Conservation (phyloP, 805 yeast genomes). For the Suhomyces sp. region DNA sequence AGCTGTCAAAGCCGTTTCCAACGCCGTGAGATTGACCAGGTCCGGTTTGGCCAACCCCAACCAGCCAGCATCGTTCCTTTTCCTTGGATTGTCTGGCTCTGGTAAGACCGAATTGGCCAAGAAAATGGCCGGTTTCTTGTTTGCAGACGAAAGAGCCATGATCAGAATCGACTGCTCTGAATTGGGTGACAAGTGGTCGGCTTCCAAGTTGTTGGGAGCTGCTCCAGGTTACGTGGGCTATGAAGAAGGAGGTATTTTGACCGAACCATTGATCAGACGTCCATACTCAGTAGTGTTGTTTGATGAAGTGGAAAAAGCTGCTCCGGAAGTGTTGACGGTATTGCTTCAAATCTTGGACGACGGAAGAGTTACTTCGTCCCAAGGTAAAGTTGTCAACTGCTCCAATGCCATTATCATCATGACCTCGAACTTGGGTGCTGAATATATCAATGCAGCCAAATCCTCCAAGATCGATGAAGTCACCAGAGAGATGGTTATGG, state of each 20-base stretch:
- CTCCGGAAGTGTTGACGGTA: constrained; percentile 93
- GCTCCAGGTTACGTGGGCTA: constrained; percentile 95
- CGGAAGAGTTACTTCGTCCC: constrained; percentile 92
- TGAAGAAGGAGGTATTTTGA: constrained; percentile 95
- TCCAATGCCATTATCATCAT: constrained; percentile 89
- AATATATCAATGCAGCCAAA: constrained; percentile 67
- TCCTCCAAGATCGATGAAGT: constrained; percentile 62
- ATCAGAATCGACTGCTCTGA: constrained; percentile 98
- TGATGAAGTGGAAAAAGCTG: constrained; percentile 98
- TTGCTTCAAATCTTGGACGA: constrained; percentile 91
- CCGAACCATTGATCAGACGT: constrained; percentile 84
- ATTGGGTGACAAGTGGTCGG: constrained; percentile 91
- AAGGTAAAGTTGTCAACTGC: constrained; percentile 91
- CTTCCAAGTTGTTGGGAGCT: constrained; percentile 91
- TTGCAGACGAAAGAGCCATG: constrained; percentile 95
- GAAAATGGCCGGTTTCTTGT: constrained; percentile 92
- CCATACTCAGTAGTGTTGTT: constrained; percentile 96
- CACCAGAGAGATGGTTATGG: constrained; percentile 78
- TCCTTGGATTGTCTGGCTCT: constrained; percentile 93
- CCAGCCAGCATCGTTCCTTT: constrained; percentile 93
- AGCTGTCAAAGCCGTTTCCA: constrained; percentile 94
- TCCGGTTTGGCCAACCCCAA: constrained; percentile 95
- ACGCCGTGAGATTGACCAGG: constrained; percentile 88
- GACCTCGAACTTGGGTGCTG: constrained; percentile 98
- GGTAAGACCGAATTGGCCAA: constrained; percentile 98